Percentiles rank a stretch among this genome's conserved stretches.
These are phyloP conservation scores for Penicillium decumbens DNA, from an alignment of 2,329 filamentous ascomycete genomes.

Conservation along the genomic window DNA sequence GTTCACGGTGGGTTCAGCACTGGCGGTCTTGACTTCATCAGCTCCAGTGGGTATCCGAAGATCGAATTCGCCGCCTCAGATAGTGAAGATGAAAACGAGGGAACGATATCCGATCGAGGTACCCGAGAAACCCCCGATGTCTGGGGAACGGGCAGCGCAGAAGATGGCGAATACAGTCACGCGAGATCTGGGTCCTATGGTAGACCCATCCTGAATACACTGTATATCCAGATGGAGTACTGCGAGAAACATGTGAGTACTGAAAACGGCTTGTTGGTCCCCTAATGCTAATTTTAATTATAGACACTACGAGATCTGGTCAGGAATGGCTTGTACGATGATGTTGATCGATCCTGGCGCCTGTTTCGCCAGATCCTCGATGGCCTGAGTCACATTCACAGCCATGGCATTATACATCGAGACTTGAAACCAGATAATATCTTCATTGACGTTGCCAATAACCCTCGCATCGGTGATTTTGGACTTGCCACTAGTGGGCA, in stretches of 20 bases:
- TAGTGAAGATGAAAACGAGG: constrained; percentile 45
- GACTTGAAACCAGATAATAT: constrained; percentile 97
- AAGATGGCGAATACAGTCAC: constrained; percentile 37
- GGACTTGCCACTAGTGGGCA: constrained; percentile 88
- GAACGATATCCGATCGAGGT: constrained; percentile 34
- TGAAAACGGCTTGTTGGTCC: neutral
- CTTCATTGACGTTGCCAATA: constrained; percentile 85
- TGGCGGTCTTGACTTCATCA: constrained; percentile 87
- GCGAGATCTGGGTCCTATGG: constrained; percentile 47
- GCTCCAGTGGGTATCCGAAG: constrained; percentile 70
- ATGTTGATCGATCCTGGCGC: constrained; percentile 77
- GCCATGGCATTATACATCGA: constrained; percentile 85
- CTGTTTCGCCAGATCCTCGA: constrained; percentile 88
- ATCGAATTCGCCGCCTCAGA: constrained; percentile 66
- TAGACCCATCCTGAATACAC: constrained; percentile 61
- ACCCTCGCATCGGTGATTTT: constrained; percentile 95
- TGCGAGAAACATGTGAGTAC: constrained; percentile 74
- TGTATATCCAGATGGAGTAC: constrained; percentile 99
- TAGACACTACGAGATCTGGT: constrained; percentile 86
- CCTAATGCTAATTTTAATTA: constrained; percentile 11
- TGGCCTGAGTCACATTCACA: constrained; percentile 83
- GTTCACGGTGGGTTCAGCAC: constrained; percentile 57
- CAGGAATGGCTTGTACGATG: constrained; percentile 65
- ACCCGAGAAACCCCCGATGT: constrained; percentile 22
- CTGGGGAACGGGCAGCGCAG: constrained; percentile 22